phyloP scores from a whole-genome alignment of 2,329 filamentous ascomycete species.

The Cercospora sp. region DNA sequence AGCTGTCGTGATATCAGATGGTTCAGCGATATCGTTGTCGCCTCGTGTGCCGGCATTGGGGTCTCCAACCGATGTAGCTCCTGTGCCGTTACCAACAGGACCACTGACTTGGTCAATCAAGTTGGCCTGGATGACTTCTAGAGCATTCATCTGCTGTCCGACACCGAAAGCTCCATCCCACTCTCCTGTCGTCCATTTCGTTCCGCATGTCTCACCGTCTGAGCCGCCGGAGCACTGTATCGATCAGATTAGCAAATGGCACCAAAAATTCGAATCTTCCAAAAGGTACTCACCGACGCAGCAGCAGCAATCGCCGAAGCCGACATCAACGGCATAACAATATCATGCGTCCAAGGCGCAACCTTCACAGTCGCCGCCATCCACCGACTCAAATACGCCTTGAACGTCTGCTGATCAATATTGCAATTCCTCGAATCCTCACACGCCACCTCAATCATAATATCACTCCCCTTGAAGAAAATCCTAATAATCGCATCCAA shows the following conservation, averaged over 20 bases:
- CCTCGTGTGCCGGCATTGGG: constrained; percentile 17
- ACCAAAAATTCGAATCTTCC: constrained; percentile 47
- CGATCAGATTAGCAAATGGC: not conserved
- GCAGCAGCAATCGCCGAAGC: constrained; percentile 58
- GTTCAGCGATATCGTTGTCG: not conserved
- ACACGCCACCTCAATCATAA: constrained; percentile 48
- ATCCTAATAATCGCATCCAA: constrained; percentile 31
- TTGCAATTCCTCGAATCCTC: constrained; percentile 43
- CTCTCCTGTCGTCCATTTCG: constrained; percentile 41
- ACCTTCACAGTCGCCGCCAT: constrained; percentile 45
- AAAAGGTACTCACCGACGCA: constrained; percentile 42
- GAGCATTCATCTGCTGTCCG: constrained; percentile 56
- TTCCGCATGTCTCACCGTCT: constrained; percentile 46
- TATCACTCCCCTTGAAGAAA: constrained; percentile 36
- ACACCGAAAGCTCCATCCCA: constrained; percentile 52
- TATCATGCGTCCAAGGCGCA: constrained; percentile 41
- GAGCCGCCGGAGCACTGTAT: constrained; percentile 51
- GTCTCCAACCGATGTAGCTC: constrained; percentile 33
- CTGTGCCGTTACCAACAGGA: constrained; percentile 49
- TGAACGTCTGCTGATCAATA: constrained; percentile 46
- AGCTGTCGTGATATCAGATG: constrained; percentile 27
- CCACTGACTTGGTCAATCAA: constrained; percentile 41
- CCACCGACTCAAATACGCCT: constrained; percentile 47
- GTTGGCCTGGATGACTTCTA: constrained; percentile 48
- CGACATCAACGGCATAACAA: constrained; percentile 54